Conservation (phyloP, 1,284 basidiomycete species). For the Malassezia yamatoensis region DNA sequence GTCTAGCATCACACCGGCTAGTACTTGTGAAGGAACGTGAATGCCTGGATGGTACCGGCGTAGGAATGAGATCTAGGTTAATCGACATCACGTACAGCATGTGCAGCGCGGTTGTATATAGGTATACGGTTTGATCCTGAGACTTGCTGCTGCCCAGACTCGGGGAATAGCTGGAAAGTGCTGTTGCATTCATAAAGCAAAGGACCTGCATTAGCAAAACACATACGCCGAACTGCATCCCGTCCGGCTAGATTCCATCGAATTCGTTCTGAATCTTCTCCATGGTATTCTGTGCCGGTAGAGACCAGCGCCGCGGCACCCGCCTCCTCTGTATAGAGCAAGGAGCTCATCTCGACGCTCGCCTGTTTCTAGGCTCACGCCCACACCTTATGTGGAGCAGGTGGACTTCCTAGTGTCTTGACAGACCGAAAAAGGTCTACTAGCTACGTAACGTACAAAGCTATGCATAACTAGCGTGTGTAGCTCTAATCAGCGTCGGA, state of each 20-base stretch:
- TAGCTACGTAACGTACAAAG: neutral
- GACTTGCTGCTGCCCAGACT: neutral
- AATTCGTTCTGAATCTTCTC: neutral
- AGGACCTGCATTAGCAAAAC: neutral
- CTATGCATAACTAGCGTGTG: no score
- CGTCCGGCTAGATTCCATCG: constrained; percentile 9
- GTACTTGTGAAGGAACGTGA: constrained; percentile 11
- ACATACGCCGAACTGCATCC: neutral
- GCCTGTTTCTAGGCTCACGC: neutral
- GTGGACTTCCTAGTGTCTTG: neutral
- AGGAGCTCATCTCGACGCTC: constrained; percentile 6
- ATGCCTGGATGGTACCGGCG: constrained; percentile 12
- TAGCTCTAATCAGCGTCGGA: neutral
- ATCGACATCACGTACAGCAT: neutral
- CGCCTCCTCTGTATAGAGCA: constrained; percentile 8
- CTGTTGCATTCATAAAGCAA: neutral
- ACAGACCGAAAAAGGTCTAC: neutral
- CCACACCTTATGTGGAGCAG: neutral
- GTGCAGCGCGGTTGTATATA: constrained; percentile 3
- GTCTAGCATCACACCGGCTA: constrained; percentile 3
- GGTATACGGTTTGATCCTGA: neutral
- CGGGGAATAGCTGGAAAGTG: neutral
- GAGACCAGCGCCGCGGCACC: constrained; percentile 8
- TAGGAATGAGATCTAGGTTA: constrained; percentile 1
- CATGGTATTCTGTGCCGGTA: neutral